Conservation (phyloP, 2,329 filamentous ascomycete species). For the Akanthomyces muscarius region DNA sequence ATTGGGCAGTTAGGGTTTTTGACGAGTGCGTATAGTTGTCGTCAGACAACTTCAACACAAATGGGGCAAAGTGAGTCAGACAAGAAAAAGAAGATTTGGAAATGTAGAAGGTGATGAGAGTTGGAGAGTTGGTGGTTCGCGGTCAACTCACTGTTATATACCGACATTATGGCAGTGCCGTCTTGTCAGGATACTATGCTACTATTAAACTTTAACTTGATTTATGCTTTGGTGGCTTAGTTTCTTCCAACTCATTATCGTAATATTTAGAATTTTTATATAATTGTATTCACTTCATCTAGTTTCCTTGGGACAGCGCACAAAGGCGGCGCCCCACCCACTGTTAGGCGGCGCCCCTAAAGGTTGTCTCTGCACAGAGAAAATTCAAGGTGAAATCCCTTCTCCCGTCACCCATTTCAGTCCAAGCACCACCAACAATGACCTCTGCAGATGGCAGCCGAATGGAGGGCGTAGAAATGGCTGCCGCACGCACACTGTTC, state of each 20-base stretch:
- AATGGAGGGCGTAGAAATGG: constrained; percentile 21
- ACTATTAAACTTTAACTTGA: too few relatives aligned
- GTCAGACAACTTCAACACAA: background rate
- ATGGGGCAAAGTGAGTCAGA: background rate
- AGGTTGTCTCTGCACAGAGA: background rate
- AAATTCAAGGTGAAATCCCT: constrained; percentile 5
- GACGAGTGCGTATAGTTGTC: background rate
- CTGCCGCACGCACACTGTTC: constrained; percentile 35
- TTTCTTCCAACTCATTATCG: too few relatives aligned
- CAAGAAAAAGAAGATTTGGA: background rate
- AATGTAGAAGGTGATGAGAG: background rate
- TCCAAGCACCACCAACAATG: constrained; percentile 1
- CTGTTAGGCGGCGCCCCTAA: too few relatives aligned
- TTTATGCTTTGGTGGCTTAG: too few relatives aligned
- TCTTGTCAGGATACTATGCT: too few relatives aligned
- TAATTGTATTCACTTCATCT: too few relatives aligned
- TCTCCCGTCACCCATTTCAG: background rate
- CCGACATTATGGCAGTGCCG: too few relatives aligned
- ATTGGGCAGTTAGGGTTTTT: background rate
- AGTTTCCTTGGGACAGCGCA: too few relatives aligned
- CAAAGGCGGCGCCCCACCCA: background rate
- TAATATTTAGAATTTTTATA: too few relatives aligned
- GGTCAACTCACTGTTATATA: too few relatives aligned
- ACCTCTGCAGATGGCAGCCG: constrained; percentile 3
- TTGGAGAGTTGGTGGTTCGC: too few relatives aligned